phyloP scores from a whole-genome alignment of 345 rosid species.

The Pistacia integerrima region DNA sequence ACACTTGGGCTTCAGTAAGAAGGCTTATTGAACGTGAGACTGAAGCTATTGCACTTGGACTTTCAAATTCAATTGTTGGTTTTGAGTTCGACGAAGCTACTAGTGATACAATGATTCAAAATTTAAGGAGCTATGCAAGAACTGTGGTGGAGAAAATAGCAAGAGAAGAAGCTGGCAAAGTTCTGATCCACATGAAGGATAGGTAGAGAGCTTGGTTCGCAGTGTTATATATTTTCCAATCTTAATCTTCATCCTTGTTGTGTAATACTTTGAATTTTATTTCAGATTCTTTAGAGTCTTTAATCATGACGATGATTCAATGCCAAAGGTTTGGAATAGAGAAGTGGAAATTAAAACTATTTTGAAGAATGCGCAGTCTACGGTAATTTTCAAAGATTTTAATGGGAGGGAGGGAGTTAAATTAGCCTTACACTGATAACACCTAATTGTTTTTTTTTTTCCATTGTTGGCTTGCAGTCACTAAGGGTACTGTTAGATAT shows the following conservation, averaged over 20 bases:
- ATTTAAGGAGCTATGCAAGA: constrained; percentile 50
- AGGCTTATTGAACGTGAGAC: constrained; percentile 63
- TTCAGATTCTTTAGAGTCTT: constrained; percentile 69
- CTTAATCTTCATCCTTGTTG: background rate
- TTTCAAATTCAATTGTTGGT: constrained; percentile 43
- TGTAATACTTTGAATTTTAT: constrained; percentile 17
- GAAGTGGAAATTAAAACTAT: constrained; percentile 67
- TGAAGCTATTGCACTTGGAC: constrained; percentile 47
- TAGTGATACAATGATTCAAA: constrained; percentile 47
- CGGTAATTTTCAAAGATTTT: constrained; percentile 44
- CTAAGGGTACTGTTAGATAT: constrained; percentile 55
- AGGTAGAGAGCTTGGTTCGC: background rate
- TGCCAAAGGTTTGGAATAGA: constrained; percentile 79
- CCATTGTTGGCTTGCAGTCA: constrained; percentile 43
- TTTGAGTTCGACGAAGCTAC: constrained; percentile 57
- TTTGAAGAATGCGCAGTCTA: constrained; percentile 61
- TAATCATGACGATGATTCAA: constrained; percentile 30
- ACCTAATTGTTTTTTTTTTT: constrained; percentile 25
- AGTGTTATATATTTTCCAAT: background rate
- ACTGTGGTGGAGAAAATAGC: constrained; percentile 66
- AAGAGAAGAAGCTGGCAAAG: constrained; percentile 73
- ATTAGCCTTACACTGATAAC: background rate
- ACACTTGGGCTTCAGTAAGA: constrained; percentile 69
- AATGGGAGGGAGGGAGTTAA: background rate
- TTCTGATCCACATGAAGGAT: constrained; percentile 55